Base-by-base conservation (phyloP, 2,329 filamentous ascomycete species). In the Monosporascus sp. region DNA sequence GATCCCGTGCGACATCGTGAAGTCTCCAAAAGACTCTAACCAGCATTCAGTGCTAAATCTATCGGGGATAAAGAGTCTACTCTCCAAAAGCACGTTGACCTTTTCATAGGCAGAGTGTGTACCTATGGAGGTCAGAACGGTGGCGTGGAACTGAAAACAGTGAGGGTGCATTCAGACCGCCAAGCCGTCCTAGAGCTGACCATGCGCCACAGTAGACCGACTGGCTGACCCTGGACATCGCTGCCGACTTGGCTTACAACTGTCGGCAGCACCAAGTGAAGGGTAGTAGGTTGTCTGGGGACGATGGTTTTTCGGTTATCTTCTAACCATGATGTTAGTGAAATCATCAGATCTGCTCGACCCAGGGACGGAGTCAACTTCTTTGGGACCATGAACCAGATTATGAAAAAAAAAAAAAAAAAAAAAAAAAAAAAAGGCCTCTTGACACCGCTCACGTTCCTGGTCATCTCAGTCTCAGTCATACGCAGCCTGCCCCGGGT, bases 191-290 rank as follows among this genome's bases (percentile, higher is more conserved):
- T 27, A 3, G 27, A 27, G 27, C 8, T 27, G 27, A 11, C 27
- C 1, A 27, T 4, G 8, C 26, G 14, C 43, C 22, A n/a, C 17
- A 50, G 41, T 63, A 59, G 58, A 52, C 54, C 17, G 56, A 63
- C 52, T 64, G 61, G 61, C 48, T 64, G 2, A 55, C 56, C 6
- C 50, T 62, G 45, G 63, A 63, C 51, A 50, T 61, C 24, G 54
- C 63, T 22, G 61, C 56, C 6, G 59, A 64, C 20, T 47, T 64
- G 51, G 51, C 57, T 16, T 65, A 60, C 26, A 54, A 54, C 8
- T 56, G 51, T 9, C 53, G 62, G 20, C 46, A 55, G 45, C 31
- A 52, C 50, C 56, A 61, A 5, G n/a, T 64, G 14, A 50, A 48
- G 54, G 53, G 62, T 20, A 56, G 61, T 61, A 56, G 51, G 59